These are phyloP conservation scores for Pseudofabraea citricarpa DNA, from an alignment of 2,329 filamentous ascomycete species.

Conservation along the genomic window DNA sequence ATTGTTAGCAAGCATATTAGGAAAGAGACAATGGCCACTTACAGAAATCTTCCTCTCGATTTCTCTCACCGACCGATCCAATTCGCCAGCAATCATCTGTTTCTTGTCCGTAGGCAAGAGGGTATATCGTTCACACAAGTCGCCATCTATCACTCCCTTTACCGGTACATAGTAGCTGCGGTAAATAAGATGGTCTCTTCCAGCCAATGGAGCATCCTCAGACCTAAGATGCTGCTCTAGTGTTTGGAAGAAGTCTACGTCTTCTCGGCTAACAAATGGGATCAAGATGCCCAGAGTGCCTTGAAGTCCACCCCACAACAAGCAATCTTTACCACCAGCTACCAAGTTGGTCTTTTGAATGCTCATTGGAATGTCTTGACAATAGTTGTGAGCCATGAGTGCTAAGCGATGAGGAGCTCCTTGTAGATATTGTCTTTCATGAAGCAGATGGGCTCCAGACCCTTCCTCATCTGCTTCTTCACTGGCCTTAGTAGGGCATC, in stretches of 20 bases:
- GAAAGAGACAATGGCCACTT: constrained; percentile 23
- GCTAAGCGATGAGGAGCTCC: constrained; percentile 81
- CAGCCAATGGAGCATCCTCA: constrained; percentile 83
- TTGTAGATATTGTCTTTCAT: constrained; percentile 85
- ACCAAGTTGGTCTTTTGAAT: constrained; percentile 87
- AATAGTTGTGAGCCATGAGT: constrained; percentile 83
- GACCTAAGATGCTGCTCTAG: constrained; percentile 83
- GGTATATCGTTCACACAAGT: constrained; percentile 89
- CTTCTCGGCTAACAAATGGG: constrained; percentile 85
- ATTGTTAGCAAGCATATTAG: constrained; percentile 14
- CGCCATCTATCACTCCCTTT: constrained; percentile 94
- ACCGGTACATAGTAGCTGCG: constrained; percentile 93
- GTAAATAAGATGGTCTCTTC: constrained; percentile 93
- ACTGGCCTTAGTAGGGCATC: constrained; percentile 79
- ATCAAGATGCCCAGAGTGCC: constrained; percentile 92
- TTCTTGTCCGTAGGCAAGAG: constrained; percentile 83
- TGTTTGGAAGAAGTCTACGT: constrained; percentile 96
- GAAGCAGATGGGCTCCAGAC: constrained; percentile 82
- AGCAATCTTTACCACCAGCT: constrained; percentile 83
- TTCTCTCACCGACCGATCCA: constrained; percentile 85
- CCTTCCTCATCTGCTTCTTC: constrained; percentile 90
- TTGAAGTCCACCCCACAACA: constrained; percentile 92
- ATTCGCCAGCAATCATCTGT: constrained; percentile 87
- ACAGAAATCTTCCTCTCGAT: constrained; percentile 93
- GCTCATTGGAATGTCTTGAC: constrained; percentile 87